Percentiles rank a stretch among this genome's conserved stretches.
Evolutionary conservation across 2,329 filamentous ascomycete species (phyloP).

Genomic region (Spiromastix sp.): DNA sequence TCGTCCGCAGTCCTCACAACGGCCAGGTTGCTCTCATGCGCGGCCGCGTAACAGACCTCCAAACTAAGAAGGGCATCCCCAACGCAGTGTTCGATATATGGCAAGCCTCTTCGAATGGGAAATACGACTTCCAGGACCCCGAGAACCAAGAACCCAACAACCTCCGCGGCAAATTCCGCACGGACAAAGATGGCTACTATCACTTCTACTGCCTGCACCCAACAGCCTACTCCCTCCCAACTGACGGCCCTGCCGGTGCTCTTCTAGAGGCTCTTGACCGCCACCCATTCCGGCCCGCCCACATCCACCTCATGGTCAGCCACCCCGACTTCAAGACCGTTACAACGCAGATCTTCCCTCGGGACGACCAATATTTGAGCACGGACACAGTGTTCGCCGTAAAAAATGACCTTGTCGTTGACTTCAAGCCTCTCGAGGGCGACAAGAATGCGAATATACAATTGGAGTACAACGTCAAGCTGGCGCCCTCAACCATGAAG

Average conservation of each 20-base stretch:
- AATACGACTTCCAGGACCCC: constrained; percentile 67
- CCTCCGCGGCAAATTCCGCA: constrained; percentile 64
- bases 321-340: constrained; percentile 47
- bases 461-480: constrained; percentile 51
- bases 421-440: constrained; percentile 43
- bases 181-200: constrained; percentile 59
- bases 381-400: constrained; percentile 53
- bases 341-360: constrained; percentile 49
- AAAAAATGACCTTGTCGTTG: constrained; percentile 49
- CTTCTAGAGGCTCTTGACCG: constrained; percentile 46
- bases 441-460: constrained; percentile 47
- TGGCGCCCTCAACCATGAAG: constrained; percentile 34
- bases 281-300: constrained; percentile 51
- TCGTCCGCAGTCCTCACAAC: constrained; percentile 53
- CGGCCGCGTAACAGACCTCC: constrained; percentile 54
- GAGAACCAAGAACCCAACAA: constrained; percentile 63
- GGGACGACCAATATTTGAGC: constrained; percentile 46
- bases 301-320: constrained; percentile 50
- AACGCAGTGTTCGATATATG: constrained; percentile 66
- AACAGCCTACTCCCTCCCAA: constrained; percentile 61
- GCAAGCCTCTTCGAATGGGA: constrained; percentile 65
- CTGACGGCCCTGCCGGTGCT: constrained; percentile 48
- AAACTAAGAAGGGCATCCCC: constrained; percentile 56
- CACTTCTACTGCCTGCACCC: constrained; percentile 67
- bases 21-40: constrained; percentile 58